A percentile compares a stretch with the other conserved stretches of the same genome.
phyloP scores from a whole-genome alignment of 2,329 filamentous ascomycete genomes.

The Leptodontidium sp. region DNA sequence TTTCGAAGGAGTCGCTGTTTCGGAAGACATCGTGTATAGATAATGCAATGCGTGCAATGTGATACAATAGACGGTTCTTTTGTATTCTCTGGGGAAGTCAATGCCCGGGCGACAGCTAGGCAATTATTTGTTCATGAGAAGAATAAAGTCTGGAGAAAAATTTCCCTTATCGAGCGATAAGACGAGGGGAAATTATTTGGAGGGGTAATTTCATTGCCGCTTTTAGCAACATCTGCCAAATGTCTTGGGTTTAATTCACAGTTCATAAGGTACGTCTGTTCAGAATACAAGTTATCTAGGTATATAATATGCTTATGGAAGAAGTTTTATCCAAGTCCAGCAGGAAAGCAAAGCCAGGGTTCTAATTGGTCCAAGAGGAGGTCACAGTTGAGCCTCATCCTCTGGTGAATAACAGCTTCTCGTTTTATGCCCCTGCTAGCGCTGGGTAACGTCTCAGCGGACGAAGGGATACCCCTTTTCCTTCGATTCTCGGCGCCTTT shows the following conservation, averaged over 20 bases:
- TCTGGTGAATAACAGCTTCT: too few relatives aligned
- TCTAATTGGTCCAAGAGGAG: too few relatives aligned
- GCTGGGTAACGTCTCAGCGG: too few relatives aligned
- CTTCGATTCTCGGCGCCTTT: too few relatives aligned
- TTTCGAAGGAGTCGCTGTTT: not conserved
- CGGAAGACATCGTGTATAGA: constrained; percentile 10
- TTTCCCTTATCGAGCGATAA: constrained; percentile 25
- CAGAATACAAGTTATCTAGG: too few relatives aligned
- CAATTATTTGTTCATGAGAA: not conserved
- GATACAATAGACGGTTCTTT: not conserved
- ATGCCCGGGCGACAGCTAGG: not conserved
- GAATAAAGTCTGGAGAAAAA: constrained; percentile 9
- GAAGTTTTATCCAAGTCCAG: too few relatives aligned
- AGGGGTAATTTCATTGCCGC: constrained; percentile 18
- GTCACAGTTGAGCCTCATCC: too few relatives aligned
- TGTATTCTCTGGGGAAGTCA: not conserved
- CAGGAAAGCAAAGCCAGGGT: too few relatives aligned
- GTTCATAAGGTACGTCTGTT: not conserved
- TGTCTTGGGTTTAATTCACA: not conserved
- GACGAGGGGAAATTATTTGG: constrained; percentile 22
- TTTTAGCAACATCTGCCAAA: not conserved
- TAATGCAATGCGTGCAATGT: not conserved
- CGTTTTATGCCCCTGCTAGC: too few relatives aligned
- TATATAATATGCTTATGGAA: too few relatives aligned
- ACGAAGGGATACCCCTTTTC: too few relatives aligned